These are phyloP conservation scores for Lentithecium fluviatile DNA, from an alignment of 495 filamentous ascomycete genomes.

Conservation along the genomic window DNA sequence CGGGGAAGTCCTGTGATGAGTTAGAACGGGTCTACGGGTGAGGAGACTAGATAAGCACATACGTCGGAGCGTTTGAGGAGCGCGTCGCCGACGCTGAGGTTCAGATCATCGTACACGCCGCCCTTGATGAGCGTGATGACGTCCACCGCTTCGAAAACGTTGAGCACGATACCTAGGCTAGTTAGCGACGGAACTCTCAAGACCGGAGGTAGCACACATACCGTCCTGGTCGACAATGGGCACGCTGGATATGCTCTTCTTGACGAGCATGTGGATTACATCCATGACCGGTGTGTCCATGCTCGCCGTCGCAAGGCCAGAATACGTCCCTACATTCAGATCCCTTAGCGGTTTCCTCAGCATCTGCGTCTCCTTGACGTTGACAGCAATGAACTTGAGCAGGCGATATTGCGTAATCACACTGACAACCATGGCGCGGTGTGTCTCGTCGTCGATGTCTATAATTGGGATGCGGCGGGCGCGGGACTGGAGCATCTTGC, in stretches of 20 bases:
- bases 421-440: conserved; percentile 87
- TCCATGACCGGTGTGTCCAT: conserved; percentile 96
- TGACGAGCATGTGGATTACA: conserved; percentile 91
- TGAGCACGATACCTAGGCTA: conserved; percentile 69
- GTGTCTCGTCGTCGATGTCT: conserved; percentile 92
- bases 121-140: conserved; percentile 95
- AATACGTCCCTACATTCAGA: conserved; percentile 82
- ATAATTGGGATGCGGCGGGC: conserved; percentile 93
- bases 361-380: conserved; percentile 85
- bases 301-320: conserved; percentile 71
- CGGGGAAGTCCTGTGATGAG: conserved; percentile 72
- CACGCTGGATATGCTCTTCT: conserved; percentile 88
- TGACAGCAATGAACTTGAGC: conserved; percentile 97
- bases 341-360: conserved; percentile 84
- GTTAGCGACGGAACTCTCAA: background rate
- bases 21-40: conserved; percentile 23
- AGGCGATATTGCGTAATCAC: conserved; percentile 98
- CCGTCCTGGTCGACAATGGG: conserved; percentile 85
- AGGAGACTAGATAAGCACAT: conserved; percentile 32
- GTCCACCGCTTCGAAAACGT: conserved; percentile 97
- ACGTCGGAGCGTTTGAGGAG: conserved; percentile 81
- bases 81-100: conserved; percentile 84
- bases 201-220: conserved; percentile 37
- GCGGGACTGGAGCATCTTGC: conserved; percentile 87
- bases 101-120: conserved; percentile 85